These are phyloP conservation scores for Plantago major DNA, from an alignment of 257 asterid species.

Conservation along the genomic window DNA sequence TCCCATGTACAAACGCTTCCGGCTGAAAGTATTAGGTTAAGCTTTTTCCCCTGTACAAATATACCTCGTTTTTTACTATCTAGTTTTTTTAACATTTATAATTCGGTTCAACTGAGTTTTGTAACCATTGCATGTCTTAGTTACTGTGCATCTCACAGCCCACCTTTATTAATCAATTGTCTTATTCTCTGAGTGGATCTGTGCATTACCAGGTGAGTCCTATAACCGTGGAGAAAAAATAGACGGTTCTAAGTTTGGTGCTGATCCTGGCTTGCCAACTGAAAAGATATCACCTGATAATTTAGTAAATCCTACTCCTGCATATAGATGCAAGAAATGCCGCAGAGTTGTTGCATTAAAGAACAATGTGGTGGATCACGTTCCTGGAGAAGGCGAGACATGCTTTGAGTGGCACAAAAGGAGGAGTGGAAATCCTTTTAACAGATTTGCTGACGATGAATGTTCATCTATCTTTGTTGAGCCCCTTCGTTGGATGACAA, in stretches of 20 bases:
- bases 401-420: slow-evolving; percentile 85
- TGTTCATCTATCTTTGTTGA: slow-evolving; percentile 91
- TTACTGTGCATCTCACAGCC: too few relatives aligned
- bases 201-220: slow-evolving; percentile 57
- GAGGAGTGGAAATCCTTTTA: slow-evolving; percentile 65
- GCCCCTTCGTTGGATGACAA: slow-evolving; percentile 95
- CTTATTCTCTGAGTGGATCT: slow-evolving; percentile 8
- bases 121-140: too few relatives aligned
- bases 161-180: neutral
- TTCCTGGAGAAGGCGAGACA: slow-evolving; percentile 91
- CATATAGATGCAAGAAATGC: slow-evolving; percentile 93
- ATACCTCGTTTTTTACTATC: slow-evolving; percentile 2
- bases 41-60: slow-evolving; percentile 14
- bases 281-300: slow-evolving; percentile 37
- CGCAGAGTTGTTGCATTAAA: slow-evolving; percentile 80
- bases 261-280: slow-evolving; percentile 74
- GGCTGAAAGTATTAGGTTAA: slow-evolving; percentile 72
- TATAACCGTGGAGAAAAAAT: slow-evolving; percentile 90
- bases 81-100: neutral
- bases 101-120: too few relatives aligned
- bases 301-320: slow-evolving; percentile 35
- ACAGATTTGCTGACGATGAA: slow-evolving; percentile 46
- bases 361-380: slow-evolving; percentile 74
- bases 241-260: slow-evolving; percentile 64
- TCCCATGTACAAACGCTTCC: slow-evolving; percentile 83